Conservation (phyloP, 2,329 filamentous ascomycete species). For the Colletotrichum gloeosporioides region DNA sequence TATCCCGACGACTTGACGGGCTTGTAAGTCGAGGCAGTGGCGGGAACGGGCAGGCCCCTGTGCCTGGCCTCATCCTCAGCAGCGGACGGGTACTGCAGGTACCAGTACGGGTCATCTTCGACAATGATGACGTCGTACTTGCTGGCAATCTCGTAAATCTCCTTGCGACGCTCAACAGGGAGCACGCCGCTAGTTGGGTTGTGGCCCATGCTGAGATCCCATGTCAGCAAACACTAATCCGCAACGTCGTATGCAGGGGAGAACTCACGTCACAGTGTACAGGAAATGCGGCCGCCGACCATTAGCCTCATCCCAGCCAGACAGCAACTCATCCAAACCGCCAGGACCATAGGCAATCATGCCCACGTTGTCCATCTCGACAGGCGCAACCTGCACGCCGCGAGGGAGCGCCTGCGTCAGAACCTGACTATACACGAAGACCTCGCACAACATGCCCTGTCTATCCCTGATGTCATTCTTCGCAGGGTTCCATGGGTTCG, state of each 20-base stretch:
- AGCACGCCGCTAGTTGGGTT: slow-evolving; percentile 85
- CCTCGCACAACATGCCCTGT: slow-evolving; percentile 81
- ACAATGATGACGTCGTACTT: slow-evolving; percentile 89
- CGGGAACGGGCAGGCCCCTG: slow-evolving; percentile 36
- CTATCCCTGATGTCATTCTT: slow-evolving; percentile 70
- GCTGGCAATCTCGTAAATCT: slow-evolving; percentile 81
- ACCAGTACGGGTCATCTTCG: slow-evolving; percentile 97
- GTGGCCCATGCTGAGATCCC: slow-evolving; percentile 61
- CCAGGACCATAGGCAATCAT: slow-evolving; percentile 78
- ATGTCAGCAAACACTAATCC: slow-evolving; percentile 19
- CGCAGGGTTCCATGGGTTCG: slow-evolving; percentile 75
- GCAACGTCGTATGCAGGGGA: neutral
- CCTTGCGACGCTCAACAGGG: slow-evolving; percentile 73
- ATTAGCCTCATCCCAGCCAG: slow-evolving; percentile 78
- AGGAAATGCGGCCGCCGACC: slow-evolving; percentile 83
- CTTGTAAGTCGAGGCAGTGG: slow-evolving; percentile 27
- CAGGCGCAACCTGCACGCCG: slow-evolving; percentile 75
- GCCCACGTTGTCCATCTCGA: slow-evolving; percentile 79
- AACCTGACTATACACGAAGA: slow-evolving; percentile 82
- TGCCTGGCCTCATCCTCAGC: slow-evolving; percentile 56
- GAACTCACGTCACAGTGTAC: slow-evolving; percentile 83
- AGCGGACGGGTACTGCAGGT: slow-evolving; percentile 85
- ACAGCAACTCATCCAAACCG: slow-evolving; percentile 77
- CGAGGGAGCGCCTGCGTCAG: slow-evolving; percentile 70
- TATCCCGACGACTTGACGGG: slow-evolving; percentile 63